Evolutionary conservation across 2,329 filamentous ascomycete genomes (phyloP).

Genomic region (Monosporascus sp.): DNA sequence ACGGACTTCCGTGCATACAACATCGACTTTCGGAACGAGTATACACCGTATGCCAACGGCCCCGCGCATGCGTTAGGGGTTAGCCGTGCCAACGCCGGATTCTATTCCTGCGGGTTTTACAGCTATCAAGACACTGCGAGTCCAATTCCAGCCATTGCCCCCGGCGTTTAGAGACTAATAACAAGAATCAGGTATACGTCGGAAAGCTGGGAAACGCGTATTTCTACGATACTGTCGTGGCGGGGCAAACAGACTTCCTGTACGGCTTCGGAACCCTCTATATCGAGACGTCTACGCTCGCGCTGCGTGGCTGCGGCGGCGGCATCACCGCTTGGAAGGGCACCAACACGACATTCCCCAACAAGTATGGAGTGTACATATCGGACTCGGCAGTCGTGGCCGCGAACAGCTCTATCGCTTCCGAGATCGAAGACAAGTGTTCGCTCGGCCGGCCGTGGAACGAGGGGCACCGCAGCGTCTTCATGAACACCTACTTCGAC

Average conservation of each 20-base stretch:
- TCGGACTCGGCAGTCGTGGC: conserved; percentile 48
- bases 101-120: conserved; percentile 62
- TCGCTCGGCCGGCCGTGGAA: conserved; percentile 61
- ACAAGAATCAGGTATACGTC: conserved; percentile 46
- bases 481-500: conserved; percentile 50
- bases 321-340: conserved; percentile 67
- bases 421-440: conserved; percentile 38
- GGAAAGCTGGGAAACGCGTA: conserved; percentile 63
- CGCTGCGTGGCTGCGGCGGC: conserved; percentile 56
- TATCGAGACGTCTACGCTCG: conserved; percentile 48
- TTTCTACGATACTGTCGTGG: conserved; percentile 55
- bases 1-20: conserved; percentile 62
- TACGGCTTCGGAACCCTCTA: conserved; percentile 64
- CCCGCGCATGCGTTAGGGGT: conserved; percentile 57
- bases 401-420: conserved; percentile 44
- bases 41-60: conserved; percentile 42
- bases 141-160: conserved; percentile 5
- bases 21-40: conserved; percentile 59
- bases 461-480: conserved; percentile 50
- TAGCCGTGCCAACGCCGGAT: conserved; percentile 59
- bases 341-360: conserved; percentile 57
- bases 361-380: conserved; percentile 65
- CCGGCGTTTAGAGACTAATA: no score
- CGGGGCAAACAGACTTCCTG: conserved; percentile 63
- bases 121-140: conserved; percentile 62